phyloP scores from a whole-genome alignment of 257 asterid species.

The Cordia subcordata region DNA sequence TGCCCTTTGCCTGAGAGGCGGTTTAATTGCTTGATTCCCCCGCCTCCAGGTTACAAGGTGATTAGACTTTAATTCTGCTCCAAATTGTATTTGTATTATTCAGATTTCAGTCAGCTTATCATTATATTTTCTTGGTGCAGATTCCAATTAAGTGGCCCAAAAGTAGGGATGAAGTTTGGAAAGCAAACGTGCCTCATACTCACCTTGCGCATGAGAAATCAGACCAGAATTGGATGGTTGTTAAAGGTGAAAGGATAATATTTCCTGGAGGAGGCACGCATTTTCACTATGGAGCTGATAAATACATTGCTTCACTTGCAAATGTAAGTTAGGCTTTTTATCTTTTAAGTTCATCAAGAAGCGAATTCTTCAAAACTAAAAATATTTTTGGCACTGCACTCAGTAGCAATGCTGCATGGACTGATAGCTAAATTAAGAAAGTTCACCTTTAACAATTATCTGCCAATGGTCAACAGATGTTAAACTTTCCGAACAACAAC shows the following conservation, averaged over 20 bases:
- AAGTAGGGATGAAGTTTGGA: conserved; percentile 96
- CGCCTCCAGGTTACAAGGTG: conserved; percentile 95
- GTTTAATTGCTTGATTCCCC: conserved; percentile 90
- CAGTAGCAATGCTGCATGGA: too few relatives aligned
- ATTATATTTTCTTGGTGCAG: conserved; percentile 26
- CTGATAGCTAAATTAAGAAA: too few relatives aligned
- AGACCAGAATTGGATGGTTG: conserved; percentile 99
- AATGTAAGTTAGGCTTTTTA: conserved; percentile 47
- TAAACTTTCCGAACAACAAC: conserved; percentile 55
- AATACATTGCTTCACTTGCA: conserved; percentile 83
- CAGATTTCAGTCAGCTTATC: too few relatives aligned
- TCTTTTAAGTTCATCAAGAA: too few relatives aligned
- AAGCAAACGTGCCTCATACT: conserved; percentile 91
- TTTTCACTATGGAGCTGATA: conserved; percentile 93
- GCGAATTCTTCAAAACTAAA: too few relatives aligned
- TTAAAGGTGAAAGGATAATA: conserved; percentile 64
- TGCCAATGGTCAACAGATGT: conserved; percentile 52
- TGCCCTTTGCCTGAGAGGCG: conserved; percentile 95
- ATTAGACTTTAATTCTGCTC: conserved; percentile 1
- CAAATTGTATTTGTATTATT: conserved; percentile 7
- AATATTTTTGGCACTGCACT: too few relatives aligned
- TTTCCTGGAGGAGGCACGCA: conserved; percentile 99
- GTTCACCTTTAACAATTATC: background rate
- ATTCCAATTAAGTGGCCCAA: conserved; percentile 91
- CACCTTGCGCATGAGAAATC: conserved; percentile 95